Base-by-base conservation (phyloP, 2,329 filamentous ascomycete species). In the Penicillium sp. region DNA sequence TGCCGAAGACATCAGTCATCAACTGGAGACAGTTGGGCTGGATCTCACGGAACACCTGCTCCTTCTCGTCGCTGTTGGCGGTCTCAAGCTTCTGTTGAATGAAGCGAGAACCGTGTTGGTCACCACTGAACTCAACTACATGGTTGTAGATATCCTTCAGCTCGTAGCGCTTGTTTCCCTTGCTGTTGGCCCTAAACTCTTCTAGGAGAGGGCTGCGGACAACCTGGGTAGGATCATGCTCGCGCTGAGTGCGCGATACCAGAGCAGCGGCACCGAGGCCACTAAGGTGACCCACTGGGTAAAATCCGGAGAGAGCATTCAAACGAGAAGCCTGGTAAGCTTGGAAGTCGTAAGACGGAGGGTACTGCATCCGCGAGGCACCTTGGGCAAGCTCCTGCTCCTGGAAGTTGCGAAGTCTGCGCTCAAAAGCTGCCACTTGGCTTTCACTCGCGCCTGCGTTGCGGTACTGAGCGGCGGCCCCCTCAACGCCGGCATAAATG, bases 1-100 rank as follows among this genome's bases (percentile, higher is more conserved):
- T 99, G 54, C 94, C 94, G 71, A 97, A 99, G 0, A 97, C 89
- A 73, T 97, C 94, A 46, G 89, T 93, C 91, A 96, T 97, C 48
- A 99, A 80, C 69, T 93, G 91, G 31, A 96, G 76, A 1, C 89
- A 86, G 65, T 99, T 94, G 0, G 87, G 85, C 66, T 90, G 84
- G 46, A 99, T 91, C 74, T 97, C 94, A 0, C 83, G 81, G 79
- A 97, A 97, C 0, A 97, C 85, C 56, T 88, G 87, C 33, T 96
- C 91, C 76, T 97, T 97, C 71, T 97, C 93, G 60, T 97, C 94
- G 68, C 92, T 96, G 72, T 96, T 97, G 55, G 94, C 94, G 1
- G 86, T 89, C 73, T 94, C 90, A 3, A 99, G 83, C 75, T 96
- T 97, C 66, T 89, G 86, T 71, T 99, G 94, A 58, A 99, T 96